Evolutionary conservation across 805 yeast species (phyloP), one percentile per base, ranked within the genome.

Genomic region (Jamesozyma jinghongensis): DNA sequence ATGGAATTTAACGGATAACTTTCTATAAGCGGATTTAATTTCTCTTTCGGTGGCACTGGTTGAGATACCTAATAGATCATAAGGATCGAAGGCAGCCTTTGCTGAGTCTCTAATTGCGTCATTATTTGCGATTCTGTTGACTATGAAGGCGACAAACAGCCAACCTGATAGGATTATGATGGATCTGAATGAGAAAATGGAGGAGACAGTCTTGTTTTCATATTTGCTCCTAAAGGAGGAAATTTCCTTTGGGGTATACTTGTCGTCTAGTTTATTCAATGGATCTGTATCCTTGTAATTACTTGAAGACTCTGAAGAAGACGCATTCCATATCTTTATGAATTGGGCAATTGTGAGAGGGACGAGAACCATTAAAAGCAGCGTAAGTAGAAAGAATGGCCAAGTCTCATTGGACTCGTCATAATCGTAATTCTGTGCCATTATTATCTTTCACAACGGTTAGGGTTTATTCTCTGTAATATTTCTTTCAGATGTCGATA

Each of bases 341-440:
- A 52, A 18, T 38, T 61, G 62, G 35, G 47, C 34, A 13, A 71
- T 42, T 11, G 86, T 78, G 45, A 72, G 51, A 5, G 96, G 96
- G 31, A 85, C 59, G 44, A 85, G 68, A 16, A 78, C 74, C 44
- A 83, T 74, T 19, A 83, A 66, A 39, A 82, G 63, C 37, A 85
- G 65, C 3, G 96, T 87, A 55, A 84, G 61, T 39, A 82, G 74
- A 56, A 88, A 88, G 59, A 80, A 86, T 32, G 97, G 97, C 95
- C 96, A 87, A 2, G 92, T 85, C 53, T 85, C 92, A 37, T 88
- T 79, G 46, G 77, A 77, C 59, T 87, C 96, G 66, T 87, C 97
- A 61, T 87, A 87, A 43, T 62, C 65, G 40, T 62, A 62, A 46
- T 50, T 57, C 34, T 51, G 51, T n/a, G 64, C 57, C 65, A 61